Evolutionary conservation across 1,139 yeast genomes (phyloP).

Genomic region (Diutina sp.): DNA sequence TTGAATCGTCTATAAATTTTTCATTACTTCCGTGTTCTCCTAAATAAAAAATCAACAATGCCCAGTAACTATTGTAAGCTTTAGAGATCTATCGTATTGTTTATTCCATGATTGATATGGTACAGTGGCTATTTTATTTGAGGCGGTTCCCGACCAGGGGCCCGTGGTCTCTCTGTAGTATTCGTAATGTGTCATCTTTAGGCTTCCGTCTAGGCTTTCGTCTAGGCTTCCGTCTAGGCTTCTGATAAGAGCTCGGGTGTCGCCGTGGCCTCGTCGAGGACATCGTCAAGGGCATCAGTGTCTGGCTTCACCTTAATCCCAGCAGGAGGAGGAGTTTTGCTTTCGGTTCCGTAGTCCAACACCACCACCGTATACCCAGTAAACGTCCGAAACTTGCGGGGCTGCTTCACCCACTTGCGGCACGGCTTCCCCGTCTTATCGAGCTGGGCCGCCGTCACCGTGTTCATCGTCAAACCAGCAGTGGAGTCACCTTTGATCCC

Average conservation of each 20-base stretch:
- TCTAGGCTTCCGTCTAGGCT: not conserved
- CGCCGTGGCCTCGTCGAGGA: not conserved
- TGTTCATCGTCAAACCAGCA: slow-evolving; percentile 29
- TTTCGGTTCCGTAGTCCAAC: not conserved
- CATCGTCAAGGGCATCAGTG: not conserved
- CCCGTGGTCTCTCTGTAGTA: not conserved
- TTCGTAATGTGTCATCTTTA: not conserved
- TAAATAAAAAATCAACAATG: no score
- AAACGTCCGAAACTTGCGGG: slow-evolving; percentile 8
- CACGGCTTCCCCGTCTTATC: slow-evolving; percentile 7
- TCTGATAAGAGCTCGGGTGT: not conserved
- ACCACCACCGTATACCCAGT: slow-evolving; percentile 21
- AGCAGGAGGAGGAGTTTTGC: not conserved
- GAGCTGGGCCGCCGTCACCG: slow-evolving; percentile 8
- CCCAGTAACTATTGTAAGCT: no score
- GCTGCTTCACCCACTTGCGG: slow-evolving; percentile 6
- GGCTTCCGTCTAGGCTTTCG: not conserved
- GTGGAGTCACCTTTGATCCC: slow-evolving; percentile 31
- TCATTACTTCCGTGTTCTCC: no score
- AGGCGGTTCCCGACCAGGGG: not conserved
- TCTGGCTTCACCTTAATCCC: not conserved
- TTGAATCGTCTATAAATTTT: no score
- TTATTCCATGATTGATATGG: no score
- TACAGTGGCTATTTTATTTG: not conserved
- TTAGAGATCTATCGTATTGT: no score